A percentile compares a stretch with the other conserved stretches of the same genome.
Evolutionary conservation across 2,329 filamentous ascomycete genomes (phyloP).

Genomic region (Amauroascus niger): DNA sequence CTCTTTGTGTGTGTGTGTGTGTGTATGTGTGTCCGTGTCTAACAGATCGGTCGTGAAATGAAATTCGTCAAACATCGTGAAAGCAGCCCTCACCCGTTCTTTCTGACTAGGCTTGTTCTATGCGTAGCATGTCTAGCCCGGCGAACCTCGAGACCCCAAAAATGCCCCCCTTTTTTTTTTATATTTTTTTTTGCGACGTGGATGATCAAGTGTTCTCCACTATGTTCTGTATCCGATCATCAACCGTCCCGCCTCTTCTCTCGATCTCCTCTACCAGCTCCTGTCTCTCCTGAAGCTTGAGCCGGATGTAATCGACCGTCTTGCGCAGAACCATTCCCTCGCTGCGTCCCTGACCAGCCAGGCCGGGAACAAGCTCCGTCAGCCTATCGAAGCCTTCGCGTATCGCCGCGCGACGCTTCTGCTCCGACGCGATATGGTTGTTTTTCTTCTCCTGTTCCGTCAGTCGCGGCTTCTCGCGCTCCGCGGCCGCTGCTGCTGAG

Average conservation of each 20-base stretch:
- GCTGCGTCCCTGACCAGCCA: constrained; percentile 73
- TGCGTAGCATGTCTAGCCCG: background rate
- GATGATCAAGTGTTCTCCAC: constrained; percentile 12
- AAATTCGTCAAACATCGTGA: constrained; percentile 1
- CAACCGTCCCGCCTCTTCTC: constrained; percentile 48
- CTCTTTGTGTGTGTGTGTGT: too few relatives aligned
- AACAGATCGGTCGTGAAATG: background rate
- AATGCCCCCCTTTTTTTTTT: background rate
- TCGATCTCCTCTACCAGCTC: constrained; percentile 51
- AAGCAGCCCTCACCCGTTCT: background rate
- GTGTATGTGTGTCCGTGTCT: background rate
- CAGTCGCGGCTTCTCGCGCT: constrained; percentile 28
- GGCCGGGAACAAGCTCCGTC: constrained; percentile 67
- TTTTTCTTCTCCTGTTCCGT: constrained; percentile 63
- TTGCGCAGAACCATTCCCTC: constrained; percentile 72
- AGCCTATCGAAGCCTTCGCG: constrained; percentile 74
- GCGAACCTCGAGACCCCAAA: background rate
- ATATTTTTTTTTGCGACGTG: background rate
- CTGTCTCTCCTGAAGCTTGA: constrained; percentile 51
- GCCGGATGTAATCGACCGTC: constrained; percentile 56
- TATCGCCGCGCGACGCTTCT: constrained; percentile 62
- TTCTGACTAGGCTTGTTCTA: background rate
- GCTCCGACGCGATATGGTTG: constrained; percentile 60
- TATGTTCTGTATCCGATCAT: constrained; percentile 28
- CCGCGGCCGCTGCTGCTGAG: background rate